Evolutionary conservation across 768 basidiomycete species (phyloP), one percentile per base, ranked within the genome.

Genomic region (Podaxis sp.): DNA sequence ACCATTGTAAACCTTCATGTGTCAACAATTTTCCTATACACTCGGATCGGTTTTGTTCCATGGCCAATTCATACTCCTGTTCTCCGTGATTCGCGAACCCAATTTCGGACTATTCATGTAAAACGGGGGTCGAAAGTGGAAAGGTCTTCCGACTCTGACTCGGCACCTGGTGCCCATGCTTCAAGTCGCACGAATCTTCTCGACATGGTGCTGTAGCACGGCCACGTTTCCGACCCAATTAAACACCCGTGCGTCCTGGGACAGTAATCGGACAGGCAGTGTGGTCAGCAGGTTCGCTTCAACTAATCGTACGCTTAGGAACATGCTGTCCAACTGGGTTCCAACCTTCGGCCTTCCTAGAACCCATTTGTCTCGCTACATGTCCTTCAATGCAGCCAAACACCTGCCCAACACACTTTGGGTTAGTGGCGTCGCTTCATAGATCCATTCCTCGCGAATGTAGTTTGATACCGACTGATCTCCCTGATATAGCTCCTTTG

Each of bases 401-500:
- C 57, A 35, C 57, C 57, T 52, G 57, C 10, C 38, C 50, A 25
- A 27, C 48, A 28, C 50, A 59, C 48, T 32, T 59, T 35, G 48
- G 57, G 38, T 37, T 54, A 50, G 57, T 50, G 59, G 59, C 59
- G 59, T 50, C 53, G 48, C 52, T 47, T 60, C 52, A 37, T 53
- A 47, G 46, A 27, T 27, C 36, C 35, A 40, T 37, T 18, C 4
- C 16, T n/a, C 23, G 23, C 16, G 11, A 37, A 21, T 35, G 23
- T 37, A 50, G 21, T 51, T 10, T 40, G 36, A 58, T 48, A 37
- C 48, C n/a, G 47, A 63, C 62, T 65, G 65, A 68, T 68, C 61
- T 56, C 40, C 61, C 65, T 64, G 63, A 69, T 67, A 66, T 69
- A 59, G 65, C 57, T 44, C 18, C 54, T 61, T 40, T 59, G 40